phyloP scores from a whole-genome alignment of 805 yeast species.

The Candida tammaniensis region DNA sequence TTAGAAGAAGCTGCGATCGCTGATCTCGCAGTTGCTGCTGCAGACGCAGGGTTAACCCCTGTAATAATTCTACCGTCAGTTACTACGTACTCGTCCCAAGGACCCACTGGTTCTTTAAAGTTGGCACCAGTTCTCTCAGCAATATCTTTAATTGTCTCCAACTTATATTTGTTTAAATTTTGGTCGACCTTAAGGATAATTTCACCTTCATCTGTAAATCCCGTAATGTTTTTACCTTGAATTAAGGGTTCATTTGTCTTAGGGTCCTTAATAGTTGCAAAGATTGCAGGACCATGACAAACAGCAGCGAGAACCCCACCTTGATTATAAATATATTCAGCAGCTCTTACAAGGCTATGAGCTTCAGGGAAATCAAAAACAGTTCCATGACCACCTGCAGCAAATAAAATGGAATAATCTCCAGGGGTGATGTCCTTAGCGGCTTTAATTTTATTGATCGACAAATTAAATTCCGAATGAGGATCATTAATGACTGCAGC shows the following conservation, averaged over 20 bases:
- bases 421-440: conserved; percentile 47
- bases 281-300: conserved; percentile 66
- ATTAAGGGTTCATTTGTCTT: conserved; percentile 44
- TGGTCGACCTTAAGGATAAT: conserved; percentile 19
- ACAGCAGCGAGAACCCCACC: conserved; percentile 63
- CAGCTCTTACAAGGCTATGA: conserved; percentile 41
- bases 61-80: conserved; percentile 59
- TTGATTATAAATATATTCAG: conserved; percentile 43
- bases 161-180: conserved; percentile 19
- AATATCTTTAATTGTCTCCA: conserved; percentile 36
- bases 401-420: conserved; percentile 54
- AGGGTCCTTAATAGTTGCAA: conserved; percentile 45
- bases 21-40: conserved; percentile 45
- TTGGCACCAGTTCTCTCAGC: conserved; percentile 41
- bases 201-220: conserved; percentile 60
- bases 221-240: conserved; percentile 56
- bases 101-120: conserved; percentile 45
- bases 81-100: conserved; percentile 50
- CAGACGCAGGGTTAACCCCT: conserved; percentile 66
- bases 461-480: conserved; percentile 36
- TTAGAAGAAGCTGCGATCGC: conserved; percentile 19
- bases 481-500: conserved; percentile 34
- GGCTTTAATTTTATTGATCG: conserved; percentile 40
- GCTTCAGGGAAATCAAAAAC: conserved; percentile 58
- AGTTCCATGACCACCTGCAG: conserved; percentile 68